Evolutionary conservation across 2,329 filamentous ascomycete species (phyloP).

Genomic region (Pleomassaria siparia): DNA sequence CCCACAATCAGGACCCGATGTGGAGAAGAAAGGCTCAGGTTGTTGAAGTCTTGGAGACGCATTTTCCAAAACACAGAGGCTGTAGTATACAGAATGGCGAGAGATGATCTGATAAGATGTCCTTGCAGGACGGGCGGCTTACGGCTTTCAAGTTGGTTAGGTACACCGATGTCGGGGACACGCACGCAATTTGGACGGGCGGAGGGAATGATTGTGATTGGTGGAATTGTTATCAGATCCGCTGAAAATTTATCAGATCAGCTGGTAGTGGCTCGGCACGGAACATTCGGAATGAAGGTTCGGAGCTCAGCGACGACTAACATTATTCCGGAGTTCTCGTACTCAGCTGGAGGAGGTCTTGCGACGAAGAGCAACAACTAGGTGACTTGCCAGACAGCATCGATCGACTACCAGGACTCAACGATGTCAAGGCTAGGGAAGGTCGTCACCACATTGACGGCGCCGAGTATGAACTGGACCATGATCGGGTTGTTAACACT

Average conservation of each 20-base stretch:
- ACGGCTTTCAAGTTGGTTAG: constrained; percentile 19
- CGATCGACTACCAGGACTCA: too few relatives aligned
- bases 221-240: constrained; percentile 21
- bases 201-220: constrained; percentile 5
- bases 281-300: not conserved
- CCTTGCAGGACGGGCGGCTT: constrained; percentile 5
- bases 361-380: too few relatives aligned
- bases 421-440: too few relatives aligned
- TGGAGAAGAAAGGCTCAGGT: constrained; percentile 32
- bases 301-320: not conserved
- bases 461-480: too few relatives aligned
- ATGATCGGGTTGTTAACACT: too few relatives aligned
- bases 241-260: constrained; percentile 23
- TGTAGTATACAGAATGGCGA: not conserved
- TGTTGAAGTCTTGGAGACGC: constrained; percentile 27
- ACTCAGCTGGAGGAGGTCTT: too few relatives aligned
- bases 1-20: constrained; percentile 64
- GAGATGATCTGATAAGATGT: constrained; percentile 43
- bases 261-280: constrained; percentile 16
- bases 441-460: too few relatives aligned
- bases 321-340: too few relatives aligned
- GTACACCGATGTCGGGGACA: constrained; percentile 20
- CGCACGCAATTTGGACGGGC: not conserved
- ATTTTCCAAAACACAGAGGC: constrained; percentile 20
- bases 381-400: too few relatives aligned